Conservation (phyloP, 169 alveolate species). For the Plasmodium berghei region DNA sequence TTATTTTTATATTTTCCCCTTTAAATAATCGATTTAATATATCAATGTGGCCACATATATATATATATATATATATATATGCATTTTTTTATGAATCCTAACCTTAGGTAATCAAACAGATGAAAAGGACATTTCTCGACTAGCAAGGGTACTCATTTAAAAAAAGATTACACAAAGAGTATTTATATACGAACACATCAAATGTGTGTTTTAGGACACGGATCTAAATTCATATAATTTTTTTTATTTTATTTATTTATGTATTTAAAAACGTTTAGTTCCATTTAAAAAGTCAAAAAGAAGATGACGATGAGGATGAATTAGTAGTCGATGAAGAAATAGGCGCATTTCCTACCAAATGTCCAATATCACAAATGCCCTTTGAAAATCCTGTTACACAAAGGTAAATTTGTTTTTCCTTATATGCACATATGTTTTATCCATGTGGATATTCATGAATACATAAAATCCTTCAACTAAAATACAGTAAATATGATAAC, state of each 20-base stretch:
- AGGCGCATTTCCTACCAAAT: conserved; percentile 78
- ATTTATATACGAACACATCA: neutral
- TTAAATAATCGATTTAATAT: too few relatives aligned
- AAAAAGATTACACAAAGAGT: conserved; percentile 4
- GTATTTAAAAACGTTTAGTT: conserved; percentile 10
- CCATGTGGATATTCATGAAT: too few relatives aligned
- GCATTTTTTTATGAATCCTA: neutral
- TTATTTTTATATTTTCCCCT: too few relatives aligned
- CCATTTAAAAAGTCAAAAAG: conserved; percentile 60
- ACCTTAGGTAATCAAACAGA: conserved; percentile 63
- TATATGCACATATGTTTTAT: neutral
- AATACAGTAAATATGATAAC: neutral
- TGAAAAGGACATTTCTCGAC: conserved; percentile 65
- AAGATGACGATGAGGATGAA: conserved; percentile 79
- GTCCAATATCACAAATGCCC: conserved; percentile 85
- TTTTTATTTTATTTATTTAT: neutral
- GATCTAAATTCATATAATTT: neutral
- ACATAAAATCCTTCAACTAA: too few relatives aligned
- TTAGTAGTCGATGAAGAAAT: conserved; percentile 80
- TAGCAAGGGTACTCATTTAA: conserved; percentile 40
- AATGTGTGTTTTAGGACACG: neutral
- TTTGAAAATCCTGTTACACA: conserved; percentile 86
- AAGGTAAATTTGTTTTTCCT: conserved; percentile 40
- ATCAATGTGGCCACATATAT: neutral
- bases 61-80: neutral